These are phyloP conservation scores for Poterioochromonas sp. DNA, from an alignment of 352 stramenopile genomes.

Conservation along the genomic window DNA sequence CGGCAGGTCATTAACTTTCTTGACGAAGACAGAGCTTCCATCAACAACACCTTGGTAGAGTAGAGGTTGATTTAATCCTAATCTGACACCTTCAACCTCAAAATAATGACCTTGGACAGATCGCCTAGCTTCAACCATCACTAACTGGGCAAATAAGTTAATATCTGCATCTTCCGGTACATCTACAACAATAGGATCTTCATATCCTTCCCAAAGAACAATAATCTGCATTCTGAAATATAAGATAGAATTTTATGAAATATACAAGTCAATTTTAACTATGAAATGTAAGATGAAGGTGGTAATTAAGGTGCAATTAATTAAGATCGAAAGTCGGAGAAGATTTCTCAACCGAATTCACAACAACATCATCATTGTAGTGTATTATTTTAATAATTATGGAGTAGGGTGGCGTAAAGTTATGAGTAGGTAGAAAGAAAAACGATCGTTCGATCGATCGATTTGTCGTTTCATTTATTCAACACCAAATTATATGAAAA, in stretches of 20 bases:
- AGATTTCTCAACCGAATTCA: too few species aligned
- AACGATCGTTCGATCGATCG: too few species aligned
- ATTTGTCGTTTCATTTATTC: too few species aligned
- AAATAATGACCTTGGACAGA: not conserved
- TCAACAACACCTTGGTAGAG: not conserved
- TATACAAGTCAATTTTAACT: not conserved
- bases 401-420: too few species aligned
- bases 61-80: not conserved
- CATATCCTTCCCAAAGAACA: not conserved
- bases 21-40: not conserved
- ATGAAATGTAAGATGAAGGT: too few species aligned
- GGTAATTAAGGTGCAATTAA: too few species aligned
- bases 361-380: too few species aligned
- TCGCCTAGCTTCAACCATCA: not conserved
- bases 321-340: too few species aligned
- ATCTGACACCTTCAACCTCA: not conserved
- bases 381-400: too few species aligned
- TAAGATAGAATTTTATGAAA: not conserved
- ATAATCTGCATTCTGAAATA: constrained; percentile 1
- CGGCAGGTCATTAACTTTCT: too few species aligned
- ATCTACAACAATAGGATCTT: not conserved
- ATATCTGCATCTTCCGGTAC: not conserved
- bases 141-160: not conserved
- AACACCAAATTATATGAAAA: too few species aligned
- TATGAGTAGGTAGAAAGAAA: too few species aligned